These are phyloP conservation scores for Phaeosphaeriaceae sp. DNA, from an alignment of 2,329 filamentous ascomycete genomes.

Conservation along the genomic window DNA sequence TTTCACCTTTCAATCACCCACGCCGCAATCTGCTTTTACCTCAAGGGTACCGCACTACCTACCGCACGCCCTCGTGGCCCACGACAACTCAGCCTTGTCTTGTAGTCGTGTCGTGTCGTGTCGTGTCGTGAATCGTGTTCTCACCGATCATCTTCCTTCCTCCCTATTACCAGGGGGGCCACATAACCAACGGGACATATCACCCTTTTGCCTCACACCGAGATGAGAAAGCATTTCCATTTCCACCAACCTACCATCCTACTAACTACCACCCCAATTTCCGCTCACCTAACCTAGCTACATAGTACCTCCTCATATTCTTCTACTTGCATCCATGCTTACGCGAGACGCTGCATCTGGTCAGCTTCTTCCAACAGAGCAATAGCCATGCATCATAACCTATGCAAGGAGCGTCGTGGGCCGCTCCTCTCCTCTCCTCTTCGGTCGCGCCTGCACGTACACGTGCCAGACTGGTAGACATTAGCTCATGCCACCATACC, in stretches of 20 bases:
- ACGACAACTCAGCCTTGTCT: too few relatives aligned
- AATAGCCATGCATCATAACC: slow-evolving; percentile 15
- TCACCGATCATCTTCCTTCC: neutral
- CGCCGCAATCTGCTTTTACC: too few relatives aligned
- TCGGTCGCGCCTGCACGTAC: too few relatives aligned
- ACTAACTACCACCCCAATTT: too few relatives aligned
- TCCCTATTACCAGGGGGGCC: slow-evolving; percentile 2
- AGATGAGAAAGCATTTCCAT: slow-evolving; percentile 15
- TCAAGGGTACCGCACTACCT: neutral
- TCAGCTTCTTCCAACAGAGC: slow-evolving; percentile 15
- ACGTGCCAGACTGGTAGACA: too few relatives aligned
- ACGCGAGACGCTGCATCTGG: slow-evolving; percentile 25
- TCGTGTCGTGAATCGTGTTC: slow-evolving; percentile 12
- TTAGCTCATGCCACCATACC: too few relatives aligned
- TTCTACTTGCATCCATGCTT: slow-evolving; percentile 22
- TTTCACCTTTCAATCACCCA: too few relatives aligned
- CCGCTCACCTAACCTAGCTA: too few relatives aligned
- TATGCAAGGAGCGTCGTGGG: slow-evolving; percentile 12
- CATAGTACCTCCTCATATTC: too few relatives aligned
- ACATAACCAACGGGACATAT: slow-evolving; percentile 15
- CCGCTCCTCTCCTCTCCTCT: slow-evolving; percentile 18
- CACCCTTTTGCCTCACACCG: slow-evolving; percentile 20
- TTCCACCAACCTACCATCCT: too few relatives aligned
- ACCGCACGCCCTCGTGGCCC: too few relatives aligned
- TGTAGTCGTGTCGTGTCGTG: too few relatives aligned